Evolutionary conservation across 805 yeast genomes (phyloP).

Genomic region (Wickerhamomyces queroliae): DNA sequence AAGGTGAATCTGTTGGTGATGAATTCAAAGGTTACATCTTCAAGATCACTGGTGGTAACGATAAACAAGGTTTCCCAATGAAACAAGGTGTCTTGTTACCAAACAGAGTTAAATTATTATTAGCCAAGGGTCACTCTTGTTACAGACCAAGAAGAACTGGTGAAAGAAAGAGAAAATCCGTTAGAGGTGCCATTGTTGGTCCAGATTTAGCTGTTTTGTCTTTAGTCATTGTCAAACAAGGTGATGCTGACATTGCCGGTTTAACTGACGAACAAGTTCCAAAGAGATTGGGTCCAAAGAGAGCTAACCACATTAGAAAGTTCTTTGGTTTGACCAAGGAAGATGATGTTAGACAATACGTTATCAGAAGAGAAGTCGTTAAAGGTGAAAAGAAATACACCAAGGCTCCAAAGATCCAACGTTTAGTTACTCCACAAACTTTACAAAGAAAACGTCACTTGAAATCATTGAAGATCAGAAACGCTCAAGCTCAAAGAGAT

Average conservation of each 20-base stretch:
- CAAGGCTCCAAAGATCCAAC: constrained; percentile 99
- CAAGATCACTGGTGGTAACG: constrained; percentile 99
- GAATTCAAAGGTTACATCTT: constrained; percentile 98
- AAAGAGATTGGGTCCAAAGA: constrained; percentile 99
- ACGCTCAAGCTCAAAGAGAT: constrained; percentile 99
- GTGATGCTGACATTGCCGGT: constrained; percentile 94
- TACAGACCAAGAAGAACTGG: constrained; percentile 99
- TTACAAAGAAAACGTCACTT: constrained; percentile 99
- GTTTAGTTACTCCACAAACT: constrained; percentile 98
- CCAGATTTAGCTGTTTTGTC: constrained; percentile 95
- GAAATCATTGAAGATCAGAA: constrained; percentile 87
- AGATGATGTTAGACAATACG: constrained; percentile 86
- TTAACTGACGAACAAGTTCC: constrained; percentile 92
- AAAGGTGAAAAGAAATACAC: constrained; percentile 98
- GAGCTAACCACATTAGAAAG: constrained; percentile 99
- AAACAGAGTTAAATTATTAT: constrained; percentile 96
- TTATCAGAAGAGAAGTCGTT: constrained; percentile 96
- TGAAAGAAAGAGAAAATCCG: constrained; percentile 99
- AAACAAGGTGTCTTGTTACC: constrained; percentile 99
- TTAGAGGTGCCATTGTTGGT: constrained; percentile 98
- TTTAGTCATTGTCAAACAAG: constrained; percentile 92
- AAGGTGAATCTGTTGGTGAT: constrained; percentile 96
- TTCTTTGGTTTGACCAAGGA: constrained; percentile 96
- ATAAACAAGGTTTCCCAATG: constrained; percentile 99
- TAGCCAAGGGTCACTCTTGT: constrained; percentile 93